These are phyloP conservation scores for Capillidium heterosporum DNA, from an alignment of 371 early-diverging fungal genomes.

Conservation along the genomic window DNA sequence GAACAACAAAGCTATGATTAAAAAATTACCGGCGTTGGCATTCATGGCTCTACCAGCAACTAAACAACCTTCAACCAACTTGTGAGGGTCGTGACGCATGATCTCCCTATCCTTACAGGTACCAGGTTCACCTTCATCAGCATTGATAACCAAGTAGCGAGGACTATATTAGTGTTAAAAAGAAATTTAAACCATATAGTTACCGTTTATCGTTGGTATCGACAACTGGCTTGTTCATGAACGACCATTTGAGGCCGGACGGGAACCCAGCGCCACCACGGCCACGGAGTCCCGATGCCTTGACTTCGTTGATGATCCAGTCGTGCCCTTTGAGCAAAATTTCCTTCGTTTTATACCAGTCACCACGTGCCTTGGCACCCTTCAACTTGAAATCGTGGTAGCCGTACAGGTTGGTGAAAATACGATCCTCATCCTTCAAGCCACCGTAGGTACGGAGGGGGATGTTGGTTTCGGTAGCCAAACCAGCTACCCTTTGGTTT, in stretches of 20 bases:
- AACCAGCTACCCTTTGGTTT: neutral
- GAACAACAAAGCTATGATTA: neutral
- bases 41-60: constrained; percentile 93
- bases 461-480: constrained; percentile 9
- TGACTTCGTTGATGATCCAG: constrained; percentile 95
- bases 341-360: constrained; percentile 98
- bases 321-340: constrained; percentile 86
- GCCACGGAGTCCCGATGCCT: constrained; percentile 86
- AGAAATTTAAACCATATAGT: constrained; percentile 1
- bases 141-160: constrained; percentile 90
- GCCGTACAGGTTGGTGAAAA: constrained; percentile 92
- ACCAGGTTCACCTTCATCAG: constrained; percentile 97
- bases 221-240: constrained; percentile 83
- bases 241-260: constrained; percentile 93
- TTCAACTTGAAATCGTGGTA: constrained; percentile 75
- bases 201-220: constrained; percentile 37
- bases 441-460: constrained; percentile 39
- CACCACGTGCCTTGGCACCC: constrained; percentile 86
- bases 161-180: constrained; percentile 27
- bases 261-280: constrained; percentile 98
- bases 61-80: constrained; percentile 91
- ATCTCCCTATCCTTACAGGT: constrained; percentile 99
- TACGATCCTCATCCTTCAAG: constrained; percentile 82
- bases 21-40: constrained; percentile 62
- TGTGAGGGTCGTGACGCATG: constrained; percentile 94